phyloP scores from a whole-genome alignment of 345 rosid genomes.

The Stellera chamaejasme region DNA sequence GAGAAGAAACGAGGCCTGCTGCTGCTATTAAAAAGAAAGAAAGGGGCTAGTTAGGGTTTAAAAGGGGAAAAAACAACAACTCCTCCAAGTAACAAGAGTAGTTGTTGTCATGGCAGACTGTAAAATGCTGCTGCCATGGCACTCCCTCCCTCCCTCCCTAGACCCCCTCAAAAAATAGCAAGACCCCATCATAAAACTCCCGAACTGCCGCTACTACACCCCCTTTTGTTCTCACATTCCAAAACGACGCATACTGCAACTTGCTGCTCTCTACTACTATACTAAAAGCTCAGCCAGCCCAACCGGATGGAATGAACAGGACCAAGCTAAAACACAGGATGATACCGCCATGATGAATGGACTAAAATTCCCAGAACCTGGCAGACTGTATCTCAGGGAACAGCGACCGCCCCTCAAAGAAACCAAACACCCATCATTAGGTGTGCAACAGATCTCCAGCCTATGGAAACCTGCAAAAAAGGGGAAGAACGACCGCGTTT shows the following conservation, averaged over 20 bases:
- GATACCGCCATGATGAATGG: constrained; percentile 11
- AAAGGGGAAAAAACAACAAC: neutral
- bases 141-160: neutral
- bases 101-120: neutral
- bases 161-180: neutral
- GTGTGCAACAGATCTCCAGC: constrained; percentile 34
- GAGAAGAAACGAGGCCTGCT: neutral
- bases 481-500: constrained; percentile 27
- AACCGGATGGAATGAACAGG: neutral
- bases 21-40: neutral
- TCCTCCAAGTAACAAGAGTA: neutral
- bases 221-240: too few species aligned
- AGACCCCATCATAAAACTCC: neutral
- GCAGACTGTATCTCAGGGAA: constrained; percentile 42
- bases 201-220: too few species aligned
- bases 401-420: constrained; percentile 21
- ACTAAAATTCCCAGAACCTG: constrained; percentile 28
- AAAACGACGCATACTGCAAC: too few species aligned
- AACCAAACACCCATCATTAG: constrained; percentile 12
- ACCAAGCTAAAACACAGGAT: constrained; percentile 35
- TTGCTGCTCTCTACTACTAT: too few species aligned
- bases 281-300: constrained; percentile 15
- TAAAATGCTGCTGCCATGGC: neutral
- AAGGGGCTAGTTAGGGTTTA: neutral
- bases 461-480: constrained; percentile 49